Evolutionary conservation across 768 basidiomycete genomes (phyloP).

Genomic region (Leccinum sublutescens): DNA sequence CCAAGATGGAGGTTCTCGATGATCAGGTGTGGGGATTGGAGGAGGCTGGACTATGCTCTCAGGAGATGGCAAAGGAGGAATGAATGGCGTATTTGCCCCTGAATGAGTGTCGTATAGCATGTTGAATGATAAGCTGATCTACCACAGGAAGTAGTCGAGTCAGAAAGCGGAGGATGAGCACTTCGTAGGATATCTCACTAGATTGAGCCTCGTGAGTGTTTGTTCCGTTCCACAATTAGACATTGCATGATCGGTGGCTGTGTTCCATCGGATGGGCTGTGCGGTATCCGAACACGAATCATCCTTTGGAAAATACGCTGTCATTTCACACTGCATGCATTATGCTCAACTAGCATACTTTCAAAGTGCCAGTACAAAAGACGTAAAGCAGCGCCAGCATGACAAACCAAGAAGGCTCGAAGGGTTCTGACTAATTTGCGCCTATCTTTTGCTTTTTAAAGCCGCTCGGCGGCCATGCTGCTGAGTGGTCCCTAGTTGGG

Average conservation of each 20-base stretch:
- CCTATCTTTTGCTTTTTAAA: background rate
- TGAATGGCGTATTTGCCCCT: conserved; percentile 36
- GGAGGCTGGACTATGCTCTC: conserved; percentile 35
- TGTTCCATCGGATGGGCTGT: background rate
- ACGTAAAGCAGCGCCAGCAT: background rate
- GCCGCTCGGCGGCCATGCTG: background rate
- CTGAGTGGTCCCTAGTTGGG: background rate
- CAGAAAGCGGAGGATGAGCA: conserved; percentile 13
- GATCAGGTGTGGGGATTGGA: conserved; percentile 31
- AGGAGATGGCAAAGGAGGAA: conserved; percentile 39
- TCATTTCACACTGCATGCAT: no score
- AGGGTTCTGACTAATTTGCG: background rate
- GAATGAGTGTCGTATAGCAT: conserved; percentile 33
- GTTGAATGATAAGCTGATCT: conserved; percentile 24
- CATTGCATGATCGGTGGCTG: conserved; percentile 26
- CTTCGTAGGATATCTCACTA: conserved; percentile 16
- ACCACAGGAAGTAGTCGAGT: conserved; percentile 21
- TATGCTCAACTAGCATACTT: no score
- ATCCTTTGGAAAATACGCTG: no score
- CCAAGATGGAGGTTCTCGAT: conserved; percentile 35
- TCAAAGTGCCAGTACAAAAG: background rate
- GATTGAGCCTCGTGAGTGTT: background rate
- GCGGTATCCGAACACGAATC: background rate
- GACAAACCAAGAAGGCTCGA: background rate
- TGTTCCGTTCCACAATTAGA: conserved; percentile 7